Percentiles rank a stretch among this genome's conserved stretches.
Evolutionary conservation across 176 grass and related monocot species (phyloP).

Genomic region (Bolboschoenus planiculmis): DNA sequence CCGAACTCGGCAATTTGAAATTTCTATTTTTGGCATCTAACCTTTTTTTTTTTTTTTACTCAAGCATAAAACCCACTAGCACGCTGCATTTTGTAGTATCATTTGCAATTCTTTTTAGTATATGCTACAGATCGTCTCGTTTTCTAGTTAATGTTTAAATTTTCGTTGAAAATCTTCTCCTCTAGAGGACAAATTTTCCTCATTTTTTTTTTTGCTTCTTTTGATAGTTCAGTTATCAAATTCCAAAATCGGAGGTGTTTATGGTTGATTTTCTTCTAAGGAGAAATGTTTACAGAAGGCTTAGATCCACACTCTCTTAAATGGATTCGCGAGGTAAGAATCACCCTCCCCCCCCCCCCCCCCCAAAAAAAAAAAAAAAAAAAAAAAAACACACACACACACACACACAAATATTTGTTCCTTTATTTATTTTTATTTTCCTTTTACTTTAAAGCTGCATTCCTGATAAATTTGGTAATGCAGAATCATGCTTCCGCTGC

Average conservation of each 20-base stretch:
- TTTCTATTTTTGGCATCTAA: constrained; percentile 3
- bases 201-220: constrained; percentile 1
- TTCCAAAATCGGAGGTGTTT: constrained; percentile 32
- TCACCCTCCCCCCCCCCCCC: neutral
- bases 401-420: too few relatives aligned
- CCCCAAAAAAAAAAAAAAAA: too few relatives aligned
- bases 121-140: neutral
- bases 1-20: neutral
- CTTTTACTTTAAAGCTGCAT: neutral
- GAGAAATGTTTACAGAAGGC: constrained; percentile 85
- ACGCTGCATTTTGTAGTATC: neutral
- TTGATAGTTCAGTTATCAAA: constrained; percentile 22
- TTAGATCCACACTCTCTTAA: constrained; percentile 65
- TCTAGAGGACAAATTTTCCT: constrained; percentile 8
- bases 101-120: neutral
- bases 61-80: neutral
- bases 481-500: constrained; percentile 19
- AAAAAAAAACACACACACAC: too few relatives aligned
- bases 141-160: neutral
- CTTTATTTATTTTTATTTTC: constrained; percentile 7
- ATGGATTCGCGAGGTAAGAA: constrained; percentile 81
- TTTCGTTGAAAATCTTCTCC: constrained; percentile 8
- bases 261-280: constrained; percentile 4
- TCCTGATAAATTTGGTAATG: neutral
- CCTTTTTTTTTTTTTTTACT: neutral